Percentiles rank a stretch among this genome's conserved stretches.
Evolutionary conservation across 1,139 yeast species (phyloP).

Genomic region (Taphrina betulina): DNA sequence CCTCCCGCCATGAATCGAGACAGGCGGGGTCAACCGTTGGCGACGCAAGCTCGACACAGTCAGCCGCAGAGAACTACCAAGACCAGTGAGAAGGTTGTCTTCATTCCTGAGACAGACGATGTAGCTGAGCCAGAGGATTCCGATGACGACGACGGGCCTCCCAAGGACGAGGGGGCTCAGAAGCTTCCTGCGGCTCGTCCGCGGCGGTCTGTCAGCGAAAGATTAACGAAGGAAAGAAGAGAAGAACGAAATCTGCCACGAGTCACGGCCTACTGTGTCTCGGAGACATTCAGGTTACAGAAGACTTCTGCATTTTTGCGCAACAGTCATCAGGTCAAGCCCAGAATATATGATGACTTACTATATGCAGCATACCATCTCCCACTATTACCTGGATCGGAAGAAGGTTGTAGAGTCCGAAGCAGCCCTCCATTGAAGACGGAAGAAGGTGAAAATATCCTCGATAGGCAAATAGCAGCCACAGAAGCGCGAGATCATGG

Average conservation of each 20-base stretch:
- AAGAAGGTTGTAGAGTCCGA: slow-evolving; percentile 73
- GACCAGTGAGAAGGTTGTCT: slow-evolving; percentile 38
- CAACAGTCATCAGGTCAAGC: slow-evolving; percentile 74
- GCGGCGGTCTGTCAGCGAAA: slow-evolving; percentile 26
- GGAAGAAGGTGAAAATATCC: slow-evolving; percentile 23
- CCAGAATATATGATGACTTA: slow-evolving; percentile 84
- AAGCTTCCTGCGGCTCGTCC: slow-evolving; percentile 1
- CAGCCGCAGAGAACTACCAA: slow-evolving; percentile 37
- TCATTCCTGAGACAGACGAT: slow-evolving; percentile 36
- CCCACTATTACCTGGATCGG: slow-evolving; percentile 78
- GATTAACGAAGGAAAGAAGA: slow-evolving; percentile 31
- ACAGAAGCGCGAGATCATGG: slow-evolving; percentile 32
- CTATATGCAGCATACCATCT: slow-evolving; percentile 83
- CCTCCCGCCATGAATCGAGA: slow-evolving; percentile 10
- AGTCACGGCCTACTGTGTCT: slow-evolving; percentile 84
- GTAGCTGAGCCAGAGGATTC: slow-evolving; percentile 25
- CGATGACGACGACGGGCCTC: slow-evolving; percentile 31
- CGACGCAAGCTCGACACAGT: slow-evolving; percentile 22
- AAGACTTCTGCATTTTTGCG: slow-evolving; percentile 64
- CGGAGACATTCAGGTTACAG: slow-evolving; percentile 73
- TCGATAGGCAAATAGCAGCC: slow-evolving; percentile 28
- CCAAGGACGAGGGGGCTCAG: slow-evolving; percentile 18
- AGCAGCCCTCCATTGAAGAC: slow-evolving; percentile 50
- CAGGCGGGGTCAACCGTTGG: slow-evolving; percentile 9
- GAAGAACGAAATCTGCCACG: slow-evolving; percentile 50